These are phyloP conservation scores for Babesia sp. DNA, from an alignment of 169 alveolate genomes.

Conservation along the genomic window DNA sequence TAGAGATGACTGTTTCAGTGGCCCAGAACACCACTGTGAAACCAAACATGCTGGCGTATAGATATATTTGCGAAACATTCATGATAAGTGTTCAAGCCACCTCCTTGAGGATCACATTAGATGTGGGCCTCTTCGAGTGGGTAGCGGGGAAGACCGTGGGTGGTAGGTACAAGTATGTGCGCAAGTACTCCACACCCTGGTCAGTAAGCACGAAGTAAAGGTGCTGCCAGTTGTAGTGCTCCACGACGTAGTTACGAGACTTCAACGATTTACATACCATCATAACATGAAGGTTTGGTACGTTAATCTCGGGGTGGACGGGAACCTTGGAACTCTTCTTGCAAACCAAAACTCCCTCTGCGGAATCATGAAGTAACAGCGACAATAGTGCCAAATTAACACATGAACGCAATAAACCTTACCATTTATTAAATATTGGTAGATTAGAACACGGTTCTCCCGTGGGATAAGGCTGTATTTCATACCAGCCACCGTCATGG, in stretches of 20 bases:
- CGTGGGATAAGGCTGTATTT: slow-evolving; percentile 79
- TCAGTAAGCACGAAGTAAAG: slow-evolving; percentile 85
- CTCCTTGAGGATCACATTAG: slow-evolving; percentile 64
- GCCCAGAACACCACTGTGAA: too few species aligned
- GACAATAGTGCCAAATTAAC: background rate
- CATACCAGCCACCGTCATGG: slow-evolving; percentile 67
- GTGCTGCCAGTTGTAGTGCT: slow-evolving; percentile 90
- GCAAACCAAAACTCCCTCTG: slow-evolving; percentile 87
- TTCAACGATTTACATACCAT: slow-evolving; percentile 85
- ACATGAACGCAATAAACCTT: background rate
- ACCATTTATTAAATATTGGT: slow-evolving; percentile 78
- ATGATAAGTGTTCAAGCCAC: slow-evolving; percentile 22
- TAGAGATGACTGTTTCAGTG: too few species aligned
- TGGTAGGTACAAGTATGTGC: slow-evolving; percentile 88
- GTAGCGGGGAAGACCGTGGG: slow-evolving; percentile 93
- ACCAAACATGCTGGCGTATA: background rate
- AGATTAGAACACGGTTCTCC: slow-evolving; percentile 72
- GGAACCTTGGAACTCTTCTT: slow-evolving; percentile 84
- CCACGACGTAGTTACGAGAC: slow-evolving; percentile 86
- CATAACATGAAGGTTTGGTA: slow-evolving; percentile 89
- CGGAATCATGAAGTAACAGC: slow-evolving; percentile 17
- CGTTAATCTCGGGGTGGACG: slow-evolving; percentile 81
- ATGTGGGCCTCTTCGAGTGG: slow-evolving; percentile 83
- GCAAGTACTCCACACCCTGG: slow-evolving; percentile 86
- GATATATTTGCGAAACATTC: background rate